phyloP scores from a whole-genome alignment of 1,284 basidiomycete genomes.

The Tilletia horrida region DNA sequence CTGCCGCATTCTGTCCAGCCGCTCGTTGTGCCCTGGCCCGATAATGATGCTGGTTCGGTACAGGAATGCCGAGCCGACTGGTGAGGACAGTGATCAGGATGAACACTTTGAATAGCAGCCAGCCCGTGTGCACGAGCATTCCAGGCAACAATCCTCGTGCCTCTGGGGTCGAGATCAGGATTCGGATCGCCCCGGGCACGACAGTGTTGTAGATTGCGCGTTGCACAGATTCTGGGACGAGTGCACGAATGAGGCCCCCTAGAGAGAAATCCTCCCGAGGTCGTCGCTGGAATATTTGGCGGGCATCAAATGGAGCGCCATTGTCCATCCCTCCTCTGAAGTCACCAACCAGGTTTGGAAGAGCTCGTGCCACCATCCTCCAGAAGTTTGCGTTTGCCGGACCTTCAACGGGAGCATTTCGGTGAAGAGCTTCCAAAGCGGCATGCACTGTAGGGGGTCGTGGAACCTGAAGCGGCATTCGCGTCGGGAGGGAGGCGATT shows the following conservation, averaged over 20 bases:
- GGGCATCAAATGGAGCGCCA: neutral
- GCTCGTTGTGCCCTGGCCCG: neutral
- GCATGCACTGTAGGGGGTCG: too few species aligned
- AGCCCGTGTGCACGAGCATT: neutral
- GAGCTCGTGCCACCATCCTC: neutral
- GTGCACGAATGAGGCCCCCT: neutral
- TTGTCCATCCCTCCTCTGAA: neutral
- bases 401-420: neutral
- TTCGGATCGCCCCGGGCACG: neutral
- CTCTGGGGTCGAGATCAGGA: constrained; percentile 1
- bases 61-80: neutral
- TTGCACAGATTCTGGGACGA: neutral
- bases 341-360: neutral
- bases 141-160: neutral
- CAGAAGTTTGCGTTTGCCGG: constrained; percentile 5
- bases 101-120: constrained; percentile 4
- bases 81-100: constrained; percentile 6
- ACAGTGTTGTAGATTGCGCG: neutral
- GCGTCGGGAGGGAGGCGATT: too few species aligned
- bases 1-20: neutral
- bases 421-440: too few species aligned
- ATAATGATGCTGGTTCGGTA: neutral
- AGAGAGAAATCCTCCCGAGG: neutral
- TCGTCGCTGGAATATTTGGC: constrained; percentile 4
- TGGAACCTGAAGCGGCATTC: too few species aligned